These are phyloP conservation scores for Linderniella brevidens DNA, from an alignment of 257 asterid genomes.

Conservation along the genomic window DNA sequence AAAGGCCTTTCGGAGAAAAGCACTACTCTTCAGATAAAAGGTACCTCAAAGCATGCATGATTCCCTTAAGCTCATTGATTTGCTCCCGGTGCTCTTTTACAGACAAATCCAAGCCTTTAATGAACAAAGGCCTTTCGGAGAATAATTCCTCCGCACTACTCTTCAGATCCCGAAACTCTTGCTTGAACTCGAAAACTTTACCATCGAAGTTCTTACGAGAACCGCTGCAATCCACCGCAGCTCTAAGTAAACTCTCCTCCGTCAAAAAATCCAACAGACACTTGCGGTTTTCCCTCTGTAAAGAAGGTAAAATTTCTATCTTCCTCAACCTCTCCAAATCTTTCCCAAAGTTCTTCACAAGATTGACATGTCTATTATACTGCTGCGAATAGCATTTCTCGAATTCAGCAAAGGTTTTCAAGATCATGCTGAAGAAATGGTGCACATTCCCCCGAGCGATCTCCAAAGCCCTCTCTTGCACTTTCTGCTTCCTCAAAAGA, in stretches of 20 bases:
- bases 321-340: slow-evolving; percentile 56
- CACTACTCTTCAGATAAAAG: slow-evolving; percentile 1
- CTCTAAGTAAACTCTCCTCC: slow-evolving; percentile 61
- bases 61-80: slow-evolving; percentile 56
- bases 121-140: slow-evolving; percentile 45
- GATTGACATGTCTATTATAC: slow-evolving; percentile 40
- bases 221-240: slow-evolving; percentile 52
- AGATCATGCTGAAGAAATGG: slow-evolving; percentile 45
- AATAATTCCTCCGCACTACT: slow-evolving; percentile 42
- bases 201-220: slow-evolving; percentile 59
- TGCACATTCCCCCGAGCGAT: slow-evolving; percentile 63
- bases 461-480: slow-evolving; percentile 70
- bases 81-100: slow-evolving; percentile 39
- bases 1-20: slow-evolving; percentile 30
- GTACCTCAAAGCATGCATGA: slow-evolving; percentile 59
- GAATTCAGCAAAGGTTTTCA: slow-evolving; percentile 46
- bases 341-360: slow-evolving; percentile 42
- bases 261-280: slow-evolving; percentile 68
- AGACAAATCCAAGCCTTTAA: slow-evolving; percentile 43
- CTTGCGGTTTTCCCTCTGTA: slow-evolving; percentile 39
- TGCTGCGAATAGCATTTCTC: slow-evolving; percentile 51
- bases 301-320: slow-evolving; percentile 35
- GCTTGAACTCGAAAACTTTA: slow-evolving; percentile 59
- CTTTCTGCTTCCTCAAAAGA: slow-evolving; percentile 50
- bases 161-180: slow-evolving; percentile 62